phyloP scores from a whole-genome alignment of 78 protist species.

The Capsaspora owczarzaki region DNA sequence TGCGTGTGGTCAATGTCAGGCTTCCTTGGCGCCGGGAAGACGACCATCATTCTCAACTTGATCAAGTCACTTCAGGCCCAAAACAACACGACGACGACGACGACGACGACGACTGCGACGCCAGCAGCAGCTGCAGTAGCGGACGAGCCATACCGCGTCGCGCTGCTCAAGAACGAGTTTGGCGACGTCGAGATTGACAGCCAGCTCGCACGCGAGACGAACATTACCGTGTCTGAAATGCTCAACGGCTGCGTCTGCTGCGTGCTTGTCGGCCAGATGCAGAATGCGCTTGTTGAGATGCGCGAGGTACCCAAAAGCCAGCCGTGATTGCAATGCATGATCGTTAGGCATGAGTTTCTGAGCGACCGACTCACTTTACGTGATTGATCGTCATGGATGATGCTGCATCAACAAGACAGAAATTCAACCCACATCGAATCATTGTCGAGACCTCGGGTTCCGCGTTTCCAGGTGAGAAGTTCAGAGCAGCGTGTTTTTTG shows the following conservation, averaged over 20 bases:
- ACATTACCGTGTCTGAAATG: background rate
- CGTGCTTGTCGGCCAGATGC: conserved; percentile 3
- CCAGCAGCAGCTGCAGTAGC: no score
- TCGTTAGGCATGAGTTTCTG: background rate
- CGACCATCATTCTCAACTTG: background rate
- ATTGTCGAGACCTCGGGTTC: conserved; percentile 10
- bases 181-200: conserved; percentile 13
- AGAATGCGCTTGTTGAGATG: background rate
- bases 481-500: no score
- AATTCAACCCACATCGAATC: background rate
- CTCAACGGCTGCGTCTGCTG: conserved; percentile 20
- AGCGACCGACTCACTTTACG: no score
- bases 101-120: no score
- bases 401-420: no score
- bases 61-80: background rate
- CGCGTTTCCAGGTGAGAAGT: background rate
- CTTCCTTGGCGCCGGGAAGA: conserved; percentile 22
- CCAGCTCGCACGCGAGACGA: background rate
- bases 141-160: background rate
- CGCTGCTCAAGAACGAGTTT: conserved; percentile 13
- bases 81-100: no score
- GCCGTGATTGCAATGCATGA: background rate
- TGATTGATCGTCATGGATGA: no score
- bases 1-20: no score
- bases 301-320: no score